Base-by-base conservation (phyloP, 2,329 filamentous ascomycete species). In the Stachybotrys echinatus region DNA sequence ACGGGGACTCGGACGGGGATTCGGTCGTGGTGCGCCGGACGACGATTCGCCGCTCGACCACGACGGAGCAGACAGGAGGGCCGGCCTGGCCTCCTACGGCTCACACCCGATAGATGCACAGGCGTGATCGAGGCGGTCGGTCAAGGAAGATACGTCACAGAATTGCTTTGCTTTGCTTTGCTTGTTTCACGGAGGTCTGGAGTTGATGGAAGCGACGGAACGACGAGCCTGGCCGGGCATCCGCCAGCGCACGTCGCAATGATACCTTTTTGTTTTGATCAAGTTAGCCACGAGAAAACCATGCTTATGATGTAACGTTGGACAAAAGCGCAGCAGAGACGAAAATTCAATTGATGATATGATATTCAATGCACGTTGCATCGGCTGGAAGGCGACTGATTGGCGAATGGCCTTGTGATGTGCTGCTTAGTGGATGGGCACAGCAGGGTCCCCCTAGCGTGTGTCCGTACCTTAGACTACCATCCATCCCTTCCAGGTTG, bases 61-160 rank as follows among this genome's bases (percentile, higher is more conserved):
- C 45, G 39, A 50, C 43, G 18, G 45, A 37, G n/a, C 21, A 42
- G 12, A 23, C 49, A 45, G 21, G 42, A 23, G 44, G 44, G n/a
- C 44, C 44, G 23, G 5, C 44, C 5, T 46, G 44, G 44, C 44
- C 44, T 18, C 14, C 22, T 12, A 18, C 44, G 23, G 44, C 44
- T 23, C 44, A 46, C 17, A 46, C 44, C 44, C 23, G 27, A 20
- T 7, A 22, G 14, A 18, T 14, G 39, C 12, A 18, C 39, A n/a
- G n/a, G n/a, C 31, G n/a, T 37, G 31, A 37, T 10, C 31, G n/a
- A n/a, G 31, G 10, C 31, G n/a, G 31, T 10, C 10, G n/a, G n/a
- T n/a, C n/a, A n/a, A n/a, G n/a, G n/a, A n/a, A n/a, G n/a, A n/a
- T n/a, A n/a, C n/a, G n/a, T n/a, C n/a, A n/a, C n/a, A n/a, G n/a